These are phyloP conservation scores for Pterocarpus santalinus DNA, from an alignment of 306 rosid species.

Conservation along the genomic window DNA sequence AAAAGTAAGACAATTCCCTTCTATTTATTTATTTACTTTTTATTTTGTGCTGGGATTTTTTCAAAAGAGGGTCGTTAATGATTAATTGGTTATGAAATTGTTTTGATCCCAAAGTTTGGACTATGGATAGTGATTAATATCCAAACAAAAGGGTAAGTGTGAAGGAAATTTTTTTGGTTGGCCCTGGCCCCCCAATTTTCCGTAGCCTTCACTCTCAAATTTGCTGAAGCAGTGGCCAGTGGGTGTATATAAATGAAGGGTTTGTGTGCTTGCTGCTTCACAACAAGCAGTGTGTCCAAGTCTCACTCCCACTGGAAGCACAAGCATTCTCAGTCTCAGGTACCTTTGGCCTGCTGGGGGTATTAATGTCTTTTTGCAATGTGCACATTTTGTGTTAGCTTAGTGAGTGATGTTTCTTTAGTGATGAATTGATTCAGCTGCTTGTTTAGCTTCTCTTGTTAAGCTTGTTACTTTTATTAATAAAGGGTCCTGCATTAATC, in stretches of 20 bases:
- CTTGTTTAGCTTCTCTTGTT: not conserved
- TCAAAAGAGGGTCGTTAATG: slow-evolving; percentile 9
- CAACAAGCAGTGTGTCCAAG: slow-evolving; percentile 52
- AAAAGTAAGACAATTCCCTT: slow-evolving; percentile 17
- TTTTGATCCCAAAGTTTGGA: slow-evolving; percentile 49
- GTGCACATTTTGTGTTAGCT: not conserved
- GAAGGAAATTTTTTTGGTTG: slow-evolving; percentile 47
- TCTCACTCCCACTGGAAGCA: slow-evolving; percentile 48
- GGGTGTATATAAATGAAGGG: slow-evolving; percentile 71
- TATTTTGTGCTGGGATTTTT: slow-evolving; percentile 12
- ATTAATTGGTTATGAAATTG: slow-evolving; percentile 19
- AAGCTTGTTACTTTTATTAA: not conserved
- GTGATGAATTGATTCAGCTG: not conserved
- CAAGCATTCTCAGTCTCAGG: slow-evolving; percentile 52
- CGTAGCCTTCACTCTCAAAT: slow-evolving; percentile 77
- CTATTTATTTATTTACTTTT: not conserved
- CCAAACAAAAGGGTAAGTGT: slow-evolving; percentile 38
- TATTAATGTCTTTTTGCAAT: not conserved
- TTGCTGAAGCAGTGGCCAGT: slow-evolving; percentile 21
- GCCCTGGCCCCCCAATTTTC: slow-evolving; percentile 44
- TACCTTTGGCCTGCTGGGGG: slow-evolving; percentile 42
- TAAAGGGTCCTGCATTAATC: not conserved
- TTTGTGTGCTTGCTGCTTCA: slow-evolving; percentile 63
- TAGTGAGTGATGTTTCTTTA: slow-evolving; percentile 16
- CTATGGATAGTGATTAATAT: not conserved